These are phyloP conservation scores for Fusarium sp. DNA, from an alignment of 2,329 filamentous ascomycete genomes.

Conservation along the genomic window DNA sequence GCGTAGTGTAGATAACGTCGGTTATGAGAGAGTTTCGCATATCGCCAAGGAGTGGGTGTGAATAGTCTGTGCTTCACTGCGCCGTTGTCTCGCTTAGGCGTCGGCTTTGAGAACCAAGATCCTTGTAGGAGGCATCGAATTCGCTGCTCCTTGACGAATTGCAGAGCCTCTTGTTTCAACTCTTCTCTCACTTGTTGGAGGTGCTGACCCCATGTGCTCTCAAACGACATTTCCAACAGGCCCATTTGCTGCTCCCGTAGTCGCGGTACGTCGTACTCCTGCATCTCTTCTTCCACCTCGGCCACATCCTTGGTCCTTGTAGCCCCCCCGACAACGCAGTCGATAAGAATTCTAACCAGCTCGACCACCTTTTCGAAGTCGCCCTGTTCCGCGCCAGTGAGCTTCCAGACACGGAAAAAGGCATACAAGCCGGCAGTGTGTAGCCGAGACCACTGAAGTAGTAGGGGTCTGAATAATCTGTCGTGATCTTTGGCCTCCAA, in stretches of 20 bases:
- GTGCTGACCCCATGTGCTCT: conserved; percentile 93
- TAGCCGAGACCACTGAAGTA: conserved; percentile 92
- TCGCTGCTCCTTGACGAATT: conserved; percentile 97
- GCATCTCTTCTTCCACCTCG: conserved; percentile 89
- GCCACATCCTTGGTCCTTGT: conserved; percentile 82
- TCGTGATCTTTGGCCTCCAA: conserved; percentile 84
- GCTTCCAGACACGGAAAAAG: conserved; percentile 93
- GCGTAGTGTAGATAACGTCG: conserved; percentile 89
- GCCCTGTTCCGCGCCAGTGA: conserved; percentile 81
- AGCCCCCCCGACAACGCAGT: conserved; percentile 87
- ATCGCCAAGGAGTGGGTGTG: conserved; percentile 75
- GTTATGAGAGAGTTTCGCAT: conserved; percentile 89
- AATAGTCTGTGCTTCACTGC: conserved; percentile 52
- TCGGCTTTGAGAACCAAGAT: conserved; percentile 79
- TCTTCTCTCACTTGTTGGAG: conserved; percentile 91
- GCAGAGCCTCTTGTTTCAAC: conserved; percentile 87
- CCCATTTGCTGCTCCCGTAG: conserved; percentile 93
- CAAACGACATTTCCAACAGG: conserved; percentile 87
- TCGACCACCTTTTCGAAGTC: conserved; percentile 96
- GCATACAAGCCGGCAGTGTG: conserved; percentile 87
- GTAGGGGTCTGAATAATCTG: conserved; percentile 83
- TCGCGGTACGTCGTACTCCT: conserved; percentile 80
- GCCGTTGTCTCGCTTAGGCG: conserved; percentile 50
- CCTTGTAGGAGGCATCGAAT: conserved; percentile 89
- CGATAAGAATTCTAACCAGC: conserved; percentile 86